A percentile compares a stretch with the other conserved stretches of the same genome.
These are phyloP conservation scores for Globisporangium cylindrosporum DNA, from an alignment of 352 stramenopile species.

Conservation along the genomic window DNA sequence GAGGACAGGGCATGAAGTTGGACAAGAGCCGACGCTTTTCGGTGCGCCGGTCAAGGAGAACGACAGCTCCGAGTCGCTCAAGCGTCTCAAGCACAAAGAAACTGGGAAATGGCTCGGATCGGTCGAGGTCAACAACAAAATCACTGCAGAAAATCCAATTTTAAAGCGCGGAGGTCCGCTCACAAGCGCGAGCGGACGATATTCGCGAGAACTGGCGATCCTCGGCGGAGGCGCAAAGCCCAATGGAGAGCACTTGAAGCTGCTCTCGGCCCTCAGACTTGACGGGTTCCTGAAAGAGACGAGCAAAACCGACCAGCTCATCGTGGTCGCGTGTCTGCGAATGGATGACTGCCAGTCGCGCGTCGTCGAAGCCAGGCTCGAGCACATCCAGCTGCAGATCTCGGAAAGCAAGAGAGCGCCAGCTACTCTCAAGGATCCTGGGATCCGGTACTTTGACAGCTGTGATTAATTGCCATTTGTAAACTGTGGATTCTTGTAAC, in stretches of 20 bases:
- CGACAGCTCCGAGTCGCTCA: conserved; percentile 35
- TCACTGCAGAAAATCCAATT: conserved; percentile 57
- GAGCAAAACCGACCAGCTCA: conserved; percentile 39
- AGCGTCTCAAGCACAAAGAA: conserved; percentile 43
- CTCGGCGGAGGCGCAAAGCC: conserved; percentile 26
- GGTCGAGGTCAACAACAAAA: conserved; percentile 55
- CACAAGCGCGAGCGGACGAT: conserved; percentile 71
- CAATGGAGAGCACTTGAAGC: conserved; percentile 31
- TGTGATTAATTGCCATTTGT: not conserved
- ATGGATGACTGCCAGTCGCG: conserved; percentile 61
- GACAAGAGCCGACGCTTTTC: conserved; percentile 46
- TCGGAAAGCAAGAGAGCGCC: not conserved
- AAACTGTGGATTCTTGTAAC: not conserved
- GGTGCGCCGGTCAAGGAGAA: conserved; percentile 39
- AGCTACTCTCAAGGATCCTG: not conserved
- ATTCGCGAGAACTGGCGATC: conserved; percentile 65
- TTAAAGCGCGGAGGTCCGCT: conserved; percentile 52
- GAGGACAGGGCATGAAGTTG: conserved; percentile 59
- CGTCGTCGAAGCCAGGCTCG: conserved; percentile 44
- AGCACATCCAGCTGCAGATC: conserved; percentile 51
- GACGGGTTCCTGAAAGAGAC: conserved; percentile 44
- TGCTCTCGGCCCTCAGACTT: conserved; percentile 43
- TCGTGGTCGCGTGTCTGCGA: conserved; percentile 69
- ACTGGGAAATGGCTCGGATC: conserved; percentile 66
- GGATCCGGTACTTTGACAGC: conserved; percentile 6